A percentile compares a stretch with the other conserved stretches of the same genome.
These are phyloP conservation scores for Leucogyrophana mollusca DNA, from an alignment of 768 basidiomycete species.

Conservation along the genomic window DNA sequence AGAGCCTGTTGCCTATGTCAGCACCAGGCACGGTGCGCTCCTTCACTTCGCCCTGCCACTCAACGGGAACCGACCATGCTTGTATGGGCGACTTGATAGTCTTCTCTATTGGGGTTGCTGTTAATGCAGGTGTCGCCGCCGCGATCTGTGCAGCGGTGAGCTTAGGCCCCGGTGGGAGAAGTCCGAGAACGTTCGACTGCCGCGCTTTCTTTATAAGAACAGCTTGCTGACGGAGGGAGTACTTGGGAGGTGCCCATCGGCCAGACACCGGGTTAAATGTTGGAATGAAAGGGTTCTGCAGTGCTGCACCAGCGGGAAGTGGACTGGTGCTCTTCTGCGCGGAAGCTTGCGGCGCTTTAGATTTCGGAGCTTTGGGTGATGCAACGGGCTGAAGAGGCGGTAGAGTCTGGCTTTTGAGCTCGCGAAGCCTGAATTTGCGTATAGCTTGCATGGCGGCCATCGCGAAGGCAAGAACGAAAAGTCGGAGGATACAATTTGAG, in stretches of 20 bases:
- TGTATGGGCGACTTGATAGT: conserved; percentile 10
- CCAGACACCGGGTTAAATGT: conserved; percentile 56
- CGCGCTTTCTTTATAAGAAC: conserved; percentile 75
- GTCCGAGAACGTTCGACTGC: conserved; percentile 45
- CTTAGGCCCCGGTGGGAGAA: conserved; percentile 74
- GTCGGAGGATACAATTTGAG: too few relatives aligned
- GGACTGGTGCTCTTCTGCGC: conserved; percentile 5
- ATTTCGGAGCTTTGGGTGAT: background rate
- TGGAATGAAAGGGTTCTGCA: conserved; percentile 69
- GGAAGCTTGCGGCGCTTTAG: background rate
- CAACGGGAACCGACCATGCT: conserved; percentile 28
- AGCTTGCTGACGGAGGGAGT: conserved; percentile 75
- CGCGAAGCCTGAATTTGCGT: conserved; percentile 24
- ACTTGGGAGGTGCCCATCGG: conserved; percentile 67
- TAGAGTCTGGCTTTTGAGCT: conserved; percentile 16
- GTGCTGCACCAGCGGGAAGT: conserved; percentile 15
- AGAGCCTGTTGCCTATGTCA: conserved; percentile 61
- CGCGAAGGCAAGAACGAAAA: too few relatives aligned
- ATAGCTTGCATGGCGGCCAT: conserved; percentile 16
- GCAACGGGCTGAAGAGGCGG: background rate
- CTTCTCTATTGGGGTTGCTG: conserved; percentile 8
- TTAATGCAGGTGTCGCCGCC: conserved; percentile 17
- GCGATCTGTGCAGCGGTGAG: conserved; percentile 25
- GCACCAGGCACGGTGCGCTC: conserved; percentile 45
- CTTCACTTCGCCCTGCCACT: conserved; percentile 40